These are phyloP conservation scores for Xylaria sp. DNA, from an alignment of 2,329 filamentous ascomycete species.

Conservation along the genomic window DNA sequence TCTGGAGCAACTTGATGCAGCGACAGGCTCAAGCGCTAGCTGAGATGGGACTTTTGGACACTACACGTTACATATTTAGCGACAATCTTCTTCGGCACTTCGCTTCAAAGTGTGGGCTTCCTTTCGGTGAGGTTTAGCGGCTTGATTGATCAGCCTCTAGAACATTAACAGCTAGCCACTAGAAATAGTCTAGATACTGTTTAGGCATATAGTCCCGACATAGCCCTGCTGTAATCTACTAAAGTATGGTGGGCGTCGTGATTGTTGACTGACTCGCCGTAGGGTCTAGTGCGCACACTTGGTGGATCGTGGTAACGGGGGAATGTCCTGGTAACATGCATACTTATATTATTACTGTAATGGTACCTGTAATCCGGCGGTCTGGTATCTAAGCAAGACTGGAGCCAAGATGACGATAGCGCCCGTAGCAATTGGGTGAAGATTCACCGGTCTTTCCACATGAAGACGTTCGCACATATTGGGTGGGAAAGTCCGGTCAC, in stretches of 20 bases:
- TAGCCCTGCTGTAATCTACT: not conserved
- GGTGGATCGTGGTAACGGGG: constrained; percentile 1
- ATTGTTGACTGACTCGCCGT: constrained; percentile 12
- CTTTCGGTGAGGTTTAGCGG: constrained; percentile 8
- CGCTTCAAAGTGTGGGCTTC: constrained; percentile 2
- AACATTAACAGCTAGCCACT: not conserved
- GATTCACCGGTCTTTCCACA: constrained; percentile 11
- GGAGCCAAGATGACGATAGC: constrained; percentile 11
- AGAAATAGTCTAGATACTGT: not conserved
- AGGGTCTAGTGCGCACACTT: constrained; percentile 5
- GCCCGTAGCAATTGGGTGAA: constrained; percentile 1
- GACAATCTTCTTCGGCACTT: not conserved
- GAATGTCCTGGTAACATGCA: constrained; percentile 6
- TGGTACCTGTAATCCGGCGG: constrained; percentile 12
- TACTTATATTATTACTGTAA: not conserved
- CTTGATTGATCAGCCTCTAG: not conserved
- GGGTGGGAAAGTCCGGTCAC: constrained; percentile 2
- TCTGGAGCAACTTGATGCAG: constrained; percentile 1
- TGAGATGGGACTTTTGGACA: not conserved
- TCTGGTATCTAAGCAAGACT: constrained; percentile 18
- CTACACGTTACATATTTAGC: not conserved
- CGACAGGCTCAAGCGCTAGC: not conserved
- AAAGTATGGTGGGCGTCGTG: not conserved
- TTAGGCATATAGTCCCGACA: not conserved
- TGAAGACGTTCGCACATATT: constrained; percentile 2